These are phyloP conservation scores for Malassezia caprae DNA, from an alignment of 1,284 basidiomycete genomes.

Conservation along the genomic window DNA sequence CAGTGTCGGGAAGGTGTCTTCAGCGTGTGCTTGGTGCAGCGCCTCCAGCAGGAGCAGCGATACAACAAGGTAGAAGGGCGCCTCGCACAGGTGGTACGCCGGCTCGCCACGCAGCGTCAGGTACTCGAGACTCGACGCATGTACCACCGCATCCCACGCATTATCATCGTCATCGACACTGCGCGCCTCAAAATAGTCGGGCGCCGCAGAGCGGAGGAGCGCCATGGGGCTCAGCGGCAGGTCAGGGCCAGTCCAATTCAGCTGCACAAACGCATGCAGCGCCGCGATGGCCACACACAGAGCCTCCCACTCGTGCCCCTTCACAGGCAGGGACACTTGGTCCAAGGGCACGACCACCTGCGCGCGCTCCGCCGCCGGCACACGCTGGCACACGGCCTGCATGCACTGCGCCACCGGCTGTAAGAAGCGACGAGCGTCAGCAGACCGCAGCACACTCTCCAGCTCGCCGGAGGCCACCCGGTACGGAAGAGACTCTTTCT, in stretches of 20 bases:
- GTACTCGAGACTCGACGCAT: conserved; percentile 60
- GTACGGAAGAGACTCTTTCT: neutral
- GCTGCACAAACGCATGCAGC: conserved; percentile 80
- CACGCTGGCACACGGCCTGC: neutral
- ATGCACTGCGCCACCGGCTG: conserved; percentile 1
- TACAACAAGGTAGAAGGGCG: conserved; percentile 65
- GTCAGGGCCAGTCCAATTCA: conserved; percentile 93
- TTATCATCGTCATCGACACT: conserved; percentile 51
- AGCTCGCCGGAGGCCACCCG: neutral
- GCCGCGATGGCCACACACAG: conserved; percentile 66
- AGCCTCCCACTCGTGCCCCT: conserved; percentile 6
- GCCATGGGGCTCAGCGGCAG: conserved; percentile 48
- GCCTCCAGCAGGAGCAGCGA: conserved; percentile 62
- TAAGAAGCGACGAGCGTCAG: neutral
- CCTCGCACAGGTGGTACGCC: conserved; percentile 76
- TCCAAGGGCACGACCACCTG: neutral
- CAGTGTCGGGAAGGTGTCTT: conserved; percentile 20
- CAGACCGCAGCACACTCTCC: neutral
- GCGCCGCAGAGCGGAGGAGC: conserved; percentile 48
- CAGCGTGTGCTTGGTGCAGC: conserved; percentile 21
- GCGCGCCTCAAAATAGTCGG: conserved; percentile 51
- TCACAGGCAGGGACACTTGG: neutral
- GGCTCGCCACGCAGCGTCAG: conserved; percentile 83
- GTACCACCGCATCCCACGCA: conserved; percentile 49
- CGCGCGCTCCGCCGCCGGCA: neutral